Percentiles rank a stretch among this genome's conserved stretches.
Conservation (phyloP, 805 yeast species). For the Candida schatavii region DNA sequence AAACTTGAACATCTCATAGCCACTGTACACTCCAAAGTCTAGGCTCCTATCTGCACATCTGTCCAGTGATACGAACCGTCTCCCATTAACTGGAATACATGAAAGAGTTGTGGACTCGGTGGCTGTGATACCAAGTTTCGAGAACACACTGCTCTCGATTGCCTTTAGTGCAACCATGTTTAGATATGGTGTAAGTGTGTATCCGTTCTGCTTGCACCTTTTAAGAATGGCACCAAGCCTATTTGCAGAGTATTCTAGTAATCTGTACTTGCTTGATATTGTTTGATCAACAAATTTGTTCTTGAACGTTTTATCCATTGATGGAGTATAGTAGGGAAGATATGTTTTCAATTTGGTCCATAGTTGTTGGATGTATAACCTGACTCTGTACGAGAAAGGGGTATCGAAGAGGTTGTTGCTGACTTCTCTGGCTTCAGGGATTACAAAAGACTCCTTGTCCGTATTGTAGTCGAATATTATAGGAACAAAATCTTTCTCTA, state of each 20-base stretch:
- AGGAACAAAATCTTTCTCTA: not conserved
- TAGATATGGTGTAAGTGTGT: constrained; percentile 23
- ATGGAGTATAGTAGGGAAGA: not conserved
- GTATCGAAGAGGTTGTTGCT: not conserved
- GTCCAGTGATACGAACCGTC: constrained; percentile 9
- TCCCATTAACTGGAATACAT: constrained; percentile 10
- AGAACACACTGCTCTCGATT: constrained; percentile 15
- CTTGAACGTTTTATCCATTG: not conserved
- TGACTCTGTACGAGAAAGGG: not conserved
- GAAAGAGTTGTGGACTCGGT: not conserved
- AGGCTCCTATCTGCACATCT: not conserved
- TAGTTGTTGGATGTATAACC: not conserved
- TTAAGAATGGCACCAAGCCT: constrained; percentile 8
- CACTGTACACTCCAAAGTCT: constrained; percentile 5
- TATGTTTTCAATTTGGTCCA: not conserved
- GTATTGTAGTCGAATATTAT: not conserved
- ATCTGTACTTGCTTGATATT: constrained; percentile 7
- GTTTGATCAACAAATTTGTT: not conserved
- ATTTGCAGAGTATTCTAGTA: constrained; percentile 11
- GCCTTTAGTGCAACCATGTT: constrained; percentile 13
- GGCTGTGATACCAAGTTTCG: constrained; percentile 6
- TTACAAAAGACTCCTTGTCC: not conserved
- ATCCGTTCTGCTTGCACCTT: constrained; percentile 12
- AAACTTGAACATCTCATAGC: not conserved
- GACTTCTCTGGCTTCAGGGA: constrained; percentile 1